Percentiles rank a stretch among this genome's conserved stretches.
Conservation (phyloP, 2,329 filamentous ascomycete genomes). For the Daldinia eschscholtzii region DNA sequence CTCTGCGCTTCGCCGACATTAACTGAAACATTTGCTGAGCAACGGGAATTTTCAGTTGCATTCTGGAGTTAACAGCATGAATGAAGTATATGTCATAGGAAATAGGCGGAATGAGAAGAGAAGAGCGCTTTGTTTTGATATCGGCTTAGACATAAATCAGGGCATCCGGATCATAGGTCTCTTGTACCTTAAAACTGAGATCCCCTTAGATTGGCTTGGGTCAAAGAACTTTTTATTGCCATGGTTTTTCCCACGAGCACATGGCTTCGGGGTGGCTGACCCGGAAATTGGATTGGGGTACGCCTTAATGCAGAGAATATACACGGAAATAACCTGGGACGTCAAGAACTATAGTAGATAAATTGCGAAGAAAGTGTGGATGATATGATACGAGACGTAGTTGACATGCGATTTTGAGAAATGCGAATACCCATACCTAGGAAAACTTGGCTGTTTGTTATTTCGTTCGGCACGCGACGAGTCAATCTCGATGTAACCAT, state of each 20-base stretch:
- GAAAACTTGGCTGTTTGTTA: not conserved
- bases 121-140: not conserved
- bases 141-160: not conserved
- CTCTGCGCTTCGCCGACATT: not conserved
- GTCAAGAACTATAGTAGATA: not conserved
- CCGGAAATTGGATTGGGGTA: constrained; percentile 38
- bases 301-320: constrained; percentile 9
- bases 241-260: not conserved
- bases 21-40: not conserved
- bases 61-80: not conserved
- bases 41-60: not conserved
- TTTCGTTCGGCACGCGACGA: not conserved
- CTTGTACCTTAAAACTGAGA: constrained; percentile 3
- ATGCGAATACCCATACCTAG: not conserved
- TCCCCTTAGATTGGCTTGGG: constrained; percentile 21
- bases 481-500: not conserved
- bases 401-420: not conserved
- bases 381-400: not conserved
- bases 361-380: not conserved
- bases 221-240: constrained; percentile 3
- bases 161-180: not conserved
- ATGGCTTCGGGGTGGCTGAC: constrained; percentile 30
- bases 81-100: not conserved
- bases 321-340: not conserved
- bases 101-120: not conserved